Evolutionary conservation across 345 rosid species (phyloP), one percentile per base, ranked within the genome.

Genomic region (Lepidium aucheri): DNA sequence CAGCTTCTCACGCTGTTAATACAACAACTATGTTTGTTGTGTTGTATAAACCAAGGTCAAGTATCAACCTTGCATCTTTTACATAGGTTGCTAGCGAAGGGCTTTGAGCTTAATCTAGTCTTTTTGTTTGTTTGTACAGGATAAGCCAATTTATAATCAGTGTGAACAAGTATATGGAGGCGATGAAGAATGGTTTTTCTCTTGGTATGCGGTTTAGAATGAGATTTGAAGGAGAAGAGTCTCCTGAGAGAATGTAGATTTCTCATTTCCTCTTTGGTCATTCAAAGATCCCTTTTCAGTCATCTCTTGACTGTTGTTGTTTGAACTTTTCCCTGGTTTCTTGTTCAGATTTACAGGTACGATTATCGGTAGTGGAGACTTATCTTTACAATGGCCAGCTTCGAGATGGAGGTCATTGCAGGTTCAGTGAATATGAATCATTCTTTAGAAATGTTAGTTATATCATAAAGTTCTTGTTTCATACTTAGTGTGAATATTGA

Each of bases 161-260:
- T 20, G 60, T 86, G 40, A 84, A 86, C 72, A 86, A 88, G 64
- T 86, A 80, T 53, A 60, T 80, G 69, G 83, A 68, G 36, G 78
- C 90, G 1, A 78, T 79, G 38, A 79, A 76, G 26, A 50, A 80
- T 36, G 76, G 74, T 2, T 83, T 79, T 70, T 28, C 79, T 57
- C 65, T 80, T 26, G 92, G 96, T 35, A 81, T 75, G 85, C 85
- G 92, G 45, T 86, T 81, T 75, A 84, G 86, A 79, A 86, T 85
- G 91, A 85, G 84, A 78, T 88, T 88, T 67, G 95, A 88, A 74
- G 95, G 86, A 49, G 89, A 88, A 72, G 95, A 85, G 38, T 80
- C 82, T 74, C 83, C 89, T 51, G 95, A 85, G 75, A 85, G 82
- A 73, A 78, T 84, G 95, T 85, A 56, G 8, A 12, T 51, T 51